Evolutionary conservation across 75 land plant species (phyloP).

Genomic region (Pinus albicaulis): DNA sequence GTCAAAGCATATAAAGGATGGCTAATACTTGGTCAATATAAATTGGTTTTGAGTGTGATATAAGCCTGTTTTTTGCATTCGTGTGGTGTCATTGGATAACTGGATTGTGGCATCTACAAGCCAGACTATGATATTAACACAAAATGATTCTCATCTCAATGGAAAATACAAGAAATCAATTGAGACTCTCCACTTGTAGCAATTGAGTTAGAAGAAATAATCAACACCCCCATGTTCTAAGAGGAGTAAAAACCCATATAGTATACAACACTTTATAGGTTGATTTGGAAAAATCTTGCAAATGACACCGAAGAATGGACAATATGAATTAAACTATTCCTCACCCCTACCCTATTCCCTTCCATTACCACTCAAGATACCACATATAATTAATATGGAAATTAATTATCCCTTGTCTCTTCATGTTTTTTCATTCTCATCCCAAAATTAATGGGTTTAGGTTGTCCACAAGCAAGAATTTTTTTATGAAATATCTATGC

Average conservation of each 20-base stretch:
- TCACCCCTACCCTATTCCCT: background rate
- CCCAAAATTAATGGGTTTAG: no score
- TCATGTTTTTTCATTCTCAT: no score
- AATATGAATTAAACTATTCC: background rate
- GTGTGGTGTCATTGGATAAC: background rate
- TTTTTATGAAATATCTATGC: no score
- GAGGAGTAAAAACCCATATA: background rate
- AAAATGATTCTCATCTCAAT: background rate
- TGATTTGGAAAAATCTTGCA: background rate
- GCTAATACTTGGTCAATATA: background rate
- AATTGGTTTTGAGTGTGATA: background rate
- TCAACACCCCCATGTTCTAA: background rate
- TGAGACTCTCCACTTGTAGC: background rate
- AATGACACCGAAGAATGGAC: background rate
- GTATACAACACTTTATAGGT: background rate
- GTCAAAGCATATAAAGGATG: background rate
- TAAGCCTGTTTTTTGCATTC: background rate
- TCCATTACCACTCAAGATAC: background rate
- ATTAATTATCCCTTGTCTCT: no score
- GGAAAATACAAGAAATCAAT: background rate
- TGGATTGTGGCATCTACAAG: background rate
- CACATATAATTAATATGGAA: background rate
- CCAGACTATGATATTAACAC: background rate
- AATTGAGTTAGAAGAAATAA: no score
- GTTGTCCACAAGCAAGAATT: no score